phyloP scores from a whole-genome alignment of 1,284 basidiomycete species.

The Ceratobasidium sp. region DNA sequence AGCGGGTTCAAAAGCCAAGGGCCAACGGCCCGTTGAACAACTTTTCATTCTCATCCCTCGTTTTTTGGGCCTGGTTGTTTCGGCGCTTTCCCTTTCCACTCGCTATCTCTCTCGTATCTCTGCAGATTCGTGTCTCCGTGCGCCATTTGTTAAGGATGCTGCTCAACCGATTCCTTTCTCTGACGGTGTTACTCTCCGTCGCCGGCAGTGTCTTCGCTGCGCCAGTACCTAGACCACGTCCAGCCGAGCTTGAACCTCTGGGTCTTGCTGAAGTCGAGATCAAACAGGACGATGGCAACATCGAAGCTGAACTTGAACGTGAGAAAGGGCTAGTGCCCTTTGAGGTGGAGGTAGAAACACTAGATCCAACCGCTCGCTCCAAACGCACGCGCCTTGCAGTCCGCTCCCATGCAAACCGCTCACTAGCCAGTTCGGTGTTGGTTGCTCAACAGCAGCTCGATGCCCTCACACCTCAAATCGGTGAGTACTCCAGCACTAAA shows the following conservation, averaged over 20 bases:
- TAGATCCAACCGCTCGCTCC: not conserved
- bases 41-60: not conserved
- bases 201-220: conserved; percentile 17
- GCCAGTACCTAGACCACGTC: conserved; percentile 6
- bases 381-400: not conserved
- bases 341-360: conserved; percentile 2
- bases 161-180: conserved; percentile 19
- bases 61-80: not conserved
- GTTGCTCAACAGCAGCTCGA: conserved; percentile 32
- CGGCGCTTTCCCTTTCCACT: not conserved
- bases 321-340: not conserved
- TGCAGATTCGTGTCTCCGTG: not conserved
- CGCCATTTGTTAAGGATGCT: not conserved
- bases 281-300: not conserved
- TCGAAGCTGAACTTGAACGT: not conserved
- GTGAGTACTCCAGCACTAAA: not conserved
- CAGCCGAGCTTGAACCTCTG: not conserved
- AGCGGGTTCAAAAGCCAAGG: not conserved
- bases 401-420: not conserved
- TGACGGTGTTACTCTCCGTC: conserved; percentile 19
- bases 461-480: conserved; percentile 21
- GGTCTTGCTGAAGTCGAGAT: not conserved
- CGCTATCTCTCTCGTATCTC: not conserved
- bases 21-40: not conserved
- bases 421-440: conserved; percentile 10